Evolutionary conservation across 2,329 filamentous ascomycete genomes (phyloP).

Genomic region (Xylaria sp.): DNA sequence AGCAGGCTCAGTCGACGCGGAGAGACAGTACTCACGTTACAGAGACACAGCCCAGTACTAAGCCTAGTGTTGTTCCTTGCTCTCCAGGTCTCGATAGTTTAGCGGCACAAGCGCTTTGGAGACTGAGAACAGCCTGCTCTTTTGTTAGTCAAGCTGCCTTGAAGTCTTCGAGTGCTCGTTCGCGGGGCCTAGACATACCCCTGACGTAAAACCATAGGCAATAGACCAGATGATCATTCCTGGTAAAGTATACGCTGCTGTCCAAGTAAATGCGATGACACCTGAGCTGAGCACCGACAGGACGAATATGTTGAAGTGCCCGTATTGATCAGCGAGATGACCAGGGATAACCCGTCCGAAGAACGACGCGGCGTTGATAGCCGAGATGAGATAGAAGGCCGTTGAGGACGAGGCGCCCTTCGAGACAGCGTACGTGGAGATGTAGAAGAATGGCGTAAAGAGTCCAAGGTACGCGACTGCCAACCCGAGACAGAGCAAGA

Average conservation of each 20-base stretch:
- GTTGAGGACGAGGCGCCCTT: constrained; percentile 47
- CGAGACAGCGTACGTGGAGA: constrained; percentile 42
- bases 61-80: constrained; percentile 56
- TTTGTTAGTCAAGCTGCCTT: constrained; percentile 4
- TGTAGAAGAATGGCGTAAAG: constrained; percentile 55
- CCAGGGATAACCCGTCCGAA: constrained; percentile 53
- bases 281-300: constrained; percentile 49
- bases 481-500: constrained; percentile 49
- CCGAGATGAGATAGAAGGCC: constrained; percentile 53
- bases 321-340: constrained; percentile 49
- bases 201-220: constrained; percentile 59
- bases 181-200: constrained; percentile 47
- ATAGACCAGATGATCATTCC: constrained; percentile 58
- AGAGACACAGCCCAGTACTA: constrained; percentile 55
- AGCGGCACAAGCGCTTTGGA: constrained; percentile 59
- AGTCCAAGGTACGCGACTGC: constrained; percentile 54
- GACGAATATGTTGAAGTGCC: constrained; percentile 45
- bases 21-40: constrained; percentile 52
- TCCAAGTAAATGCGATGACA: constrained; percentile 58
- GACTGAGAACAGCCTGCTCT: constrained; percentile 56
- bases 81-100: constrained; percentile 54
- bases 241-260: constrained; percentile 54
- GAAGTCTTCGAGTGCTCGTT: background rate
- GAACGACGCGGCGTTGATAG: constrained; percentile 53
- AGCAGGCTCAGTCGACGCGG: background rate